Evolutionary conservation across 108 stramenopile species (phyloP).

Genomic region (Aurantiochytrium sp.): DNA sequence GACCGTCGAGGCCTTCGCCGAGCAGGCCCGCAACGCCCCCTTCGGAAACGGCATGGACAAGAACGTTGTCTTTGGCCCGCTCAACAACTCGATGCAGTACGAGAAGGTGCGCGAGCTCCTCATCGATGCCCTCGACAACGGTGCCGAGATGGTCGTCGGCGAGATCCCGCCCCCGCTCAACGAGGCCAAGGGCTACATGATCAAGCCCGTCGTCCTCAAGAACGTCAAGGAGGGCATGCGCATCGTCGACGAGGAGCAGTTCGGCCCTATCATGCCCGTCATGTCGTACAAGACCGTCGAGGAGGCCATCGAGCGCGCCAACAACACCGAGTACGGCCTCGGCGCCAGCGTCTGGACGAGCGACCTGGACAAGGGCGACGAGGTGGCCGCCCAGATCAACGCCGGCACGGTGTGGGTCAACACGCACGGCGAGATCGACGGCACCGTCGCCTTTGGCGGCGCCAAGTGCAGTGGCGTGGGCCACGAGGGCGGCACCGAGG

Average conservation of each 20-base stretch:
- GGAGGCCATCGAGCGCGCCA: slow-evolving; percentile 57
- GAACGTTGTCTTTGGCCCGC: background rate
- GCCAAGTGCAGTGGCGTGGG: slow-evolving; percentile 32
- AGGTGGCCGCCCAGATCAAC: slow-evolving; percentile 66
- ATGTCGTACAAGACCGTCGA: slow-evolving; percentile 45
- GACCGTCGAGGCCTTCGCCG: background rate
- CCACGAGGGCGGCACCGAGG: slow-evolving; percentile 21
- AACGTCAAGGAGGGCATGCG: background rate
- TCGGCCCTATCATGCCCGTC: slow-evolving; percentile 76
- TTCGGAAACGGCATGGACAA: background rate
- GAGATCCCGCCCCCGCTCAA: background rate
- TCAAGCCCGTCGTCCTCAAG: slow-evolving; percentile 18
- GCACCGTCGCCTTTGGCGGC: slow-evolving; percentile 57
- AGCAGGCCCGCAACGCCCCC: background rate
- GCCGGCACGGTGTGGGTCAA: slow-evolving; percentile 72
- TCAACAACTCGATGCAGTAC: background rate
- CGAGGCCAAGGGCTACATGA: background rate
- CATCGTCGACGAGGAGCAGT: slow-evolving; percentile 33
- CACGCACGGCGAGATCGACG: slow-evolving; percentile 56
- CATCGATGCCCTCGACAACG: background rate
- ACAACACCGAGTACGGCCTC: slow-evolving; percentile 71
- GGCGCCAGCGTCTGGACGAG: slow-evolving; percentile 72
- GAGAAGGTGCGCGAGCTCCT: background rate
- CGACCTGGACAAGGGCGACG: slow-evolving; percentile 59
- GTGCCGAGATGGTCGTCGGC: background rate